Evolutionary conservation across 164 flowering plant genomes (phyloP).

Genomic region (Hamamelis virginiana): DNA sequence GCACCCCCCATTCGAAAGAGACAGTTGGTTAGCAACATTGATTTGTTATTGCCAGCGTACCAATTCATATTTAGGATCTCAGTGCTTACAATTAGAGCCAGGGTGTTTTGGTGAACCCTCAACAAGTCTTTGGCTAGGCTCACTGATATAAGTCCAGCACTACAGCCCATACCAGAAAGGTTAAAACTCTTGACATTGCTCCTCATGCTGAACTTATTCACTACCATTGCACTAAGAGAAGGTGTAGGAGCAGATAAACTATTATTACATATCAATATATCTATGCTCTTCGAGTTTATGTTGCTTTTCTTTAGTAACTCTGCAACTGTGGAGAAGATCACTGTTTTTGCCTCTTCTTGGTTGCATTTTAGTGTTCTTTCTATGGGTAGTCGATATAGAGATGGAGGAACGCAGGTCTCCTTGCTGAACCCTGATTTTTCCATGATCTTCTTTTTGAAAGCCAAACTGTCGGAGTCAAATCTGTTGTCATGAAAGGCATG

Average conservation of each 20-base stretch:
- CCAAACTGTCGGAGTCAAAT: conserved; percentile 13
- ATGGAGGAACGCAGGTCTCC: conserved; percentile 24
- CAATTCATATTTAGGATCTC: conserved; percentile 29
- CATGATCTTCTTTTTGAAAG: conserved; percentile 27
- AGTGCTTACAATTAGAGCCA: conserved; percentile 36
- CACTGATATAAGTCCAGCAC: conserved; percentile 33
- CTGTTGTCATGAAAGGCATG: conserved; percentile 9
- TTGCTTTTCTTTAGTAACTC: conserved; percentile 22
- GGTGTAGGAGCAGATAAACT: conserved; percentile 33
- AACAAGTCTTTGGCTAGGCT: conserved; percentile 31
- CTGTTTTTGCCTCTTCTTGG: conserved; percentile 19
- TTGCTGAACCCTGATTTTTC: conserved; percentile 32
- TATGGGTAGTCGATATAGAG: conserved; percentile 10
- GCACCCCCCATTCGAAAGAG: conserved; percentile 50
- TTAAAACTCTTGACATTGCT: conserved; percentile 35
- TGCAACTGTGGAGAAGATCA: conserved; percentile 19
- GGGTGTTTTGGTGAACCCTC: conserved; percentile 21
- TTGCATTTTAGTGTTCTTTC: conserved; percentile 3
- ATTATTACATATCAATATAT: conserved; percentile 23
- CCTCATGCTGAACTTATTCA: conserved; percentile 31
- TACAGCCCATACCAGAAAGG: conserved; percentile 51
- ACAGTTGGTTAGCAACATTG: conserved; percentile 42
- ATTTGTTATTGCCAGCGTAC: conserved; percentile 36
- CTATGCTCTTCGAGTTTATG: conserved; percentile 25
- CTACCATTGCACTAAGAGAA: conserved; percentile 27